A percentile compares a stretch with the other conserved stretches of the same genome.
Conservation (phyloP, 495 filamentous ascomycete species). For the Ramalina peruviana region DNA sequence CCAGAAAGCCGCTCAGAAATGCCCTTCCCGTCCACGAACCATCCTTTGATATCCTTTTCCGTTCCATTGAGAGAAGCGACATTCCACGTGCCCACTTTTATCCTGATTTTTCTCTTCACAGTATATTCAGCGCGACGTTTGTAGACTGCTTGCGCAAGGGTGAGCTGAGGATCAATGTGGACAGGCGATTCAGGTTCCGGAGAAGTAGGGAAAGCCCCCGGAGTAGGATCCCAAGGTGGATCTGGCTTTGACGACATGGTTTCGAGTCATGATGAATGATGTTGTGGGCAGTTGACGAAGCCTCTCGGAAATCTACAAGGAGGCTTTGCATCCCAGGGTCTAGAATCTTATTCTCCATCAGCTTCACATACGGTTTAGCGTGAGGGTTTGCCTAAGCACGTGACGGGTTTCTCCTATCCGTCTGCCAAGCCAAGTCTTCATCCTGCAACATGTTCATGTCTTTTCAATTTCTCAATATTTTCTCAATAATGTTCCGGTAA, state of each 20-base stretch:
- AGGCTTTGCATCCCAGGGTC: background rate
- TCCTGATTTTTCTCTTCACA: slow-evolving; percentile 47
- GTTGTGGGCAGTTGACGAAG: too few relatives aligned
- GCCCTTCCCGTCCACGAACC: slow-evolving; percentile 71
- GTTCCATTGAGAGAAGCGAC: slow-evolving; percentile 70
- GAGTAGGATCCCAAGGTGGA: slow-evolving; percentile 1
- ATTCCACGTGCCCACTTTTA: slow-evolving; percentile 94
- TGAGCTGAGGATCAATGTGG: slow-evolving; percentile 23
- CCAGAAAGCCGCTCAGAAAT: slow-evolving; percentile 45
- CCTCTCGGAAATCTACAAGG: background rate
- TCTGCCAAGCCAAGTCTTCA: too few relatives aligned
- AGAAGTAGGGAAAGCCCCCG: slow-evolving; percentile 14
- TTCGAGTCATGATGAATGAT: background rate
- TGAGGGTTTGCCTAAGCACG: too few relatives aligned
- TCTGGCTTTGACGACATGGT: background rate
- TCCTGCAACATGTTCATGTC: too few relatives aligned
- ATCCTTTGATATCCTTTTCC: slow-evolving; percentile 70
- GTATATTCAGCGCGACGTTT: slow-evolving; percentile 68
- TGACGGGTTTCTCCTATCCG: too few relatives aligned
- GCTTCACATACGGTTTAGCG: too few relatives aligned
- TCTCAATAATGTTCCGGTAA: too few relatives aligned
- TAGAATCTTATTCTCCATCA: slow-evolving; percentile 15
- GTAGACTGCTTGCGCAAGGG: slow-evolving; percentile 47
- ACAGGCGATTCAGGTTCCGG: slow-evolving; percentile 14
- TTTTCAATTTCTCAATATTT: too few relatives aligned